Conservation (phyloP, 169 alveolate species). For the Eimeria sp. region DNA sequence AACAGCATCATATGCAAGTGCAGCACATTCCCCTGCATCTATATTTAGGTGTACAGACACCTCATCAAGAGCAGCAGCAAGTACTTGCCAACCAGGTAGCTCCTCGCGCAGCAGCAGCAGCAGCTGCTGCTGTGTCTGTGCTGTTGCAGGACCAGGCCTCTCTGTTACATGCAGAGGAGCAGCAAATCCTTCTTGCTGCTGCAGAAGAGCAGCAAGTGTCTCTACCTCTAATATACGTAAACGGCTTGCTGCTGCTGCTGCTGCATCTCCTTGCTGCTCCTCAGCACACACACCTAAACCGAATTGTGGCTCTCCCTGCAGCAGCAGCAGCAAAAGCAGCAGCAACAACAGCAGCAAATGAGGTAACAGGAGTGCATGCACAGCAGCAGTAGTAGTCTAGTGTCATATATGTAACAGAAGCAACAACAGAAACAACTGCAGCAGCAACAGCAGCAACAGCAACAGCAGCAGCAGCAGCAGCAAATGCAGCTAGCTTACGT, state of each 20-base stretch:
- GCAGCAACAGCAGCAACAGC: not conserved
- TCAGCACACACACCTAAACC: not conserved
- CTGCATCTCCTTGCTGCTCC: constrained; percentile 1
- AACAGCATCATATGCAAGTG: constrained; percentile 69
- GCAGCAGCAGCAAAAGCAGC: constrained; percentile 9
- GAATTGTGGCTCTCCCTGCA: not conserved
- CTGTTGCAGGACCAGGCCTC: not conserved
- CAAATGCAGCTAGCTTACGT: not conserved
- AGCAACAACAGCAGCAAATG: not conserved
- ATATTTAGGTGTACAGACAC: constrained; percentile 49
- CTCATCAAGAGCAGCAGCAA: constrained; percentile 57
- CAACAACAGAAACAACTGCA: not conserved
- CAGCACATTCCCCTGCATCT: constrained; percentile 26
- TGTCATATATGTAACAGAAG: not conserved
- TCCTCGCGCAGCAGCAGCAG: constrained; percentile 48
- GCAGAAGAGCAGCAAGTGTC: not conserved
- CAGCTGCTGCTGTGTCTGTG: constrained; percentile 58
- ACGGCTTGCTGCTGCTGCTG: not conserved
- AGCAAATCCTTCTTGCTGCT: constrained; percentile 22
- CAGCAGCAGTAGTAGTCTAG: not conserved
- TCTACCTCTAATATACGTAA: not conserved
- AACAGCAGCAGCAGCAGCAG: constrained; percentile 16
- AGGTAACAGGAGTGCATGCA: not conserved
- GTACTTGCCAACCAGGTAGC: constrained; percentile 50
- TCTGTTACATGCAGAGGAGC: constrained; percentile 6